A percentile compares a stretch with the other conserved stretches of the same genome.
phyloP scores from a whole-genome alignment of 1,284 basidiomycete species.

The Ceratobasidium sp. region DNA sequence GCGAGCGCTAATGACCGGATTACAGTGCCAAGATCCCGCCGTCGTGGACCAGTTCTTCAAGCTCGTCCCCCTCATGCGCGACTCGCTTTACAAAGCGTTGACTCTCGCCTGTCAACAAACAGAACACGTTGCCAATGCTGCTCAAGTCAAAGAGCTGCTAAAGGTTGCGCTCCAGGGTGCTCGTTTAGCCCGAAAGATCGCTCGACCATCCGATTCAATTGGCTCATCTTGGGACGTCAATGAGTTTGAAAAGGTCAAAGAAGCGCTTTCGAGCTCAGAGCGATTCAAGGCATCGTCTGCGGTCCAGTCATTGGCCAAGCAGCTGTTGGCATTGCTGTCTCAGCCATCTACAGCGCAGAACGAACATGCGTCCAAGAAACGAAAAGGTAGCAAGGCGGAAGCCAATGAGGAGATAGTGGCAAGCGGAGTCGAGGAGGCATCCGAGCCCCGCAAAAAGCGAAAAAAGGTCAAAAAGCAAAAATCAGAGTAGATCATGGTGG shows the following conservation, averaged over 20 bases:
- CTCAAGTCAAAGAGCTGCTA: conserved; percentile 79
- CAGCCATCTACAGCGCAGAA: conserved; percentile 49
- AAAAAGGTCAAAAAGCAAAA: conserved; percentile 35
- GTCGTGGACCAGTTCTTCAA: conserved; percentile 52
- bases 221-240: conserved; percentile 55
- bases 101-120: conserved; percentile 58
- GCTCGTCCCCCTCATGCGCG: conserved; percentile 62
- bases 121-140: conserved; percentile 60
- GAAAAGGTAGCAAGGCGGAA: conserved; percentile 47
- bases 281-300: conserved; percentile 56
- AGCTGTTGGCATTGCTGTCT: conserved; percentile 53
- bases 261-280: conserved; percentile 51
- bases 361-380: conserved; percentile 42
- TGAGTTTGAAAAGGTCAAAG: conserved; percentile 52
- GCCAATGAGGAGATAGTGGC: conserved; percentile 44
- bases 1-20: neutral
- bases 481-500: neutral
- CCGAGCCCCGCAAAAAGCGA: conserved; percentile 31
- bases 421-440: neutral
- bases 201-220: conserved; percentile 46
- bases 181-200: conserved; percentile 65
- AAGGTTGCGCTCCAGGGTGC: conserved; percentile 73
- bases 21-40: conserved; percentile 34
- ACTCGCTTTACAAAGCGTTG: conserved; percentile 60
- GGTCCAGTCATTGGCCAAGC: conserved; percentile 55